A percentile compares a stretch with the other conserved stretches of the same genome.
phyloP scores from a whole-genome alignment of 106 monocot species.

The Allium sativum region DNA sequence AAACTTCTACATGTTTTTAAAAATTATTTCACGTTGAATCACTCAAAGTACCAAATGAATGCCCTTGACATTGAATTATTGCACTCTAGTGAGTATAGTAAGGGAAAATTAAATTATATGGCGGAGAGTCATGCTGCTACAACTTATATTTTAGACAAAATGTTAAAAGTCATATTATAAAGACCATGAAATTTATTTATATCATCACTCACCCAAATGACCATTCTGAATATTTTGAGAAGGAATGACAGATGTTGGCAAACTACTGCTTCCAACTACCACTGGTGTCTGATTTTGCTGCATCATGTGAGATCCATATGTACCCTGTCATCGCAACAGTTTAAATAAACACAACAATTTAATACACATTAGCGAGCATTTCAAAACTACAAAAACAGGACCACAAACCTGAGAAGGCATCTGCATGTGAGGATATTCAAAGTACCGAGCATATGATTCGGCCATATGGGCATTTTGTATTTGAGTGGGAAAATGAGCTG shows the following conservation, averaged over 20 bases:
- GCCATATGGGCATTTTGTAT: constrained; percentile 31
- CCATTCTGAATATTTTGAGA: constrained; percentile 10
- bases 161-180: background rate
- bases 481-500: constrained; percentile 28
- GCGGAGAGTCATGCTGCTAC: background rate
- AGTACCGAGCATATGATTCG: constrained; percentile 27
- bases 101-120: too few species aligned
- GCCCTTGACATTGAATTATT: too few species aligned
- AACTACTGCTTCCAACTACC: constrained; percentile 1
- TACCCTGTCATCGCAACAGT: constrained; percentile 14
- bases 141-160: background rate
- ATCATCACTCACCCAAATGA: constrained; percentile 12
- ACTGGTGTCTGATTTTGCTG: constrained; percentile 27
- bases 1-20: constrained; percentile 1
- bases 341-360: constrained; percentile 5
- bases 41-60: background rate
- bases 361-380: constrained; percentile 7
- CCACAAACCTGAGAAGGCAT: constrained; percentile 25
- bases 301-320: constrained; percentile 26
- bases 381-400: background rate
- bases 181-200: background rate
- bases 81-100: background rate
- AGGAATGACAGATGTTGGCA: constrained; percentile 7
- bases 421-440: constrained; percentile 50
- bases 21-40: background rate